These are phyloP conservation scores for Plasmodium coatneyi DNA, from an alignment of 169 alveolate genomes.

Conservation along the genomic window DNA sequence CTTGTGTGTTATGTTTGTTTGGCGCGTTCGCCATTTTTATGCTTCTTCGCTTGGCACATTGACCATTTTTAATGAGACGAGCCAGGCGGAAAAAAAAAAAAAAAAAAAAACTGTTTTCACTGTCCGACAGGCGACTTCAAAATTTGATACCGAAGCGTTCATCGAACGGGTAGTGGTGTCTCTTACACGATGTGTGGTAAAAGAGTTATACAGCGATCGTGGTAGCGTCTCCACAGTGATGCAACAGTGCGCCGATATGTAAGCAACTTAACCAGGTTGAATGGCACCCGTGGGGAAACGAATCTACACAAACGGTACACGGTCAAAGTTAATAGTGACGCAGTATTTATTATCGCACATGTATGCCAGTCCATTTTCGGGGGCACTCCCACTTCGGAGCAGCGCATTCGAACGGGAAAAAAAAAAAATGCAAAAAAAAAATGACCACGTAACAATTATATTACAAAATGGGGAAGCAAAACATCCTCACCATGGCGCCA, in stretches of 20 bases:
- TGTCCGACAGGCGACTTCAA: not conserved
- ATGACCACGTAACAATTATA: not conserved
- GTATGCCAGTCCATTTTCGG: not conserved
- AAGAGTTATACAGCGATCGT: no score
- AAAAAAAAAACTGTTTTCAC: not conserved
- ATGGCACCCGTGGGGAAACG: not conserved
- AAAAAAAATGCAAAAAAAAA: not conserved
- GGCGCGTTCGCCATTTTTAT: not conserved
- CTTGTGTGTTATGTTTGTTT: not conserved
- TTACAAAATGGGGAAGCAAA: not conserved
- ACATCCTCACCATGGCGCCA: not conserved
- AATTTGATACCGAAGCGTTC: not conserved
- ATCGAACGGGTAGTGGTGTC: not conserved
- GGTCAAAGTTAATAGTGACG: not conserved
- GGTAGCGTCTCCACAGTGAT: not conserved
- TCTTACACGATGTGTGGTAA: no score
- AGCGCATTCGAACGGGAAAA: not conserved
- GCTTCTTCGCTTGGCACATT: not conserved
- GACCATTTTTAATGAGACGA: not conserved
- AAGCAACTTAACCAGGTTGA: not conserved
- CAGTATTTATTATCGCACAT: not conserved
- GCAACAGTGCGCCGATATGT: not conserved
- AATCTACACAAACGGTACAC: not conserved
- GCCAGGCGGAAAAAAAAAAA: not conserved
- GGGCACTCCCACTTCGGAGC: not conserved